Conservation (phyloP, 2,329 filamentous ascomycete genomes). For the Alternaria sp. region DNA sequence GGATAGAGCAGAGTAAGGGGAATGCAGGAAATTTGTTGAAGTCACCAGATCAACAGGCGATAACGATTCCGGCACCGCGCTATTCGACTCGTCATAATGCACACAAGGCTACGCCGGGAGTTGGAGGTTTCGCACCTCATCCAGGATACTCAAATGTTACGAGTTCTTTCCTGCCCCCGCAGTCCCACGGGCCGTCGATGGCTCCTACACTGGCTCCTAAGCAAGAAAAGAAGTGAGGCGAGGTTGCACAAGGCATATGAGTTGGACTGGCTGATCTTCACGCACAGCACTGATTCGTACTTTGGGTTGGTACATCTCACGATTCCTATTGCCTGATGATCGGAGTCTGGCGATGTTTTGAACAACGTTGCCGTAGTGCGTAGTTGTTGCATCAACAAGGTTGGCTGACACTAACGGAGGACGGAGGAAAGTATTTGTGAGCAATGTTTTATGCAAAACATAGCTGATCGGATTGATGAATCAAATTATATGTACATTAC, state of each 20-base stretch:
- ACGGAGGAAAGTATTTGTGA: background rate
- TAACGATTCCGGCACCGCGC: background rate
- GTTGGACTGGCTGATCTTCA: background rate
- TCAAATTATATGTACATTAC: background rate
- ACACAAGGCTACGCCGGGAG: background rate
- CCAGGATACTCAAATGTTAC: constrained; percentile 7
- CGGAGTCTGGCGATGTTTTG: background rate
- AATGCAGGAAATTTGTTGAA: background rate
- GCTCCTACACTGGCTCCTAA: background rate
- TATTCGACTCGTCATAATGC: background rate
- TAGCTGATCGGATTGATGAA: background rate
- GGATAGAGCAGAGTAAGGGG: background rate
- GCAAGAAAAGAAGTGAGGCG: background rate
- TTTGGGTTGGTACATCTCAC: background rate
- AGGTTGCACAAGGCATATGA: background rate
- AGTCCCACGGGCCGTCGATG: background rate
- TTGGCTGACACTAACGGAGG: background rate
- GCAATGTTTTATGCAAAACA: background rate
- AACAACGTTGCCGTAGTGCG: background rate
- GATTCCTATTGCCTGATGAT: background rate
- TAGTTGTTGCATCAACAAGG: background rate
- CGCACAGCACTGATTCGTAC: background rate
- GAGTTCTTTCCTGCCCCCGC: constrained; percentile 3
- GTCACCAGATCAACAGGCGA: background rate
- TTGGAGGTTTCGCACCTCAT: background rate